Conservation (phyloP, 2,329 filamentous ascomycete species). For the Colletotrichum incanum region DNA sequence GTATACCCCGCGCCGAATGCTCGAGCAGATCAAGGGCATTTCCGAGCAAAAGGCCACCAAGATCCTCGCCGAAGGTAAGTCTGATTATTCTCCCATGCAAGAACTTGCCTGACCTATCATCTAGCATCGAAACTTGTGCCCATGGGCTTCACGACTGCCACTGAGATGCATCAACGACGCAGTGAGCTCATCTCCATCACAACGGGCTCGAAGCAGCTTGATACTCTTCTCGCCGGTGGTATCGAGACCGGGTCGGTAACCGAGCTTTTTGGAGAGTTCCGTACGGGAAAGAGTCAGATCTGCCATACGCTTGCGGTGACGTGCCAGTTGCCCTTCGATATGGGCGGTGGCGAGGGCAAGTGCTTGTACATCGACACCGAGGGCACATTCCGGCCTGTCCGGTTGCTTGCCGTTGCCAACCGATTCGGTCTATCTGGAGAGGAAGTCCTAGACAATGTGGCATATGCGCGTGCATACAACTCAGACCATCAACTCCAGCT, state of each 20-base stretch:
- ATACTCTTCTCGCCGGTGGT: slow-evolving; percentile 93
- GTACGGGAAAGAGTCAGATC: slow-evolving; percentile 98
- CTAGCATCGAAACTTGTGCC: slow-evolving; percentile 94
- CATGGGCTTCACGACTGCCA: slow-evolving; percentile 99
- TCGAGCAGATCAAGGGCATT: slow-evolving; percentile 98
- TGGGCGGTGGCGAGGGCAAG: slow-evolving; percentile 98
- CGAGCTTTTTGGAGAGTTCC: slow-evolving; percentile 97
- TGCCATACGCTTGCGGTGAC: slow-evolving; percentile 99
- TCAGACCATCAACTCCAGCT: slow-evolving; percentile 97
- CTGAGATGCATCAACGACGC: slow-evolving; percentile 97
- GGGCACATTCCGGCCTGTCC: slow-evolving; percentile 94
- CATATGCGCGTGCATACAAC: slow-evolving; percentile 98
- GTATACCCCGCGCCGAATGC: slow-evolving; percentile 85
- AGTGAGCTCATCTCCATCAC: slow-evolving; percentile 98
- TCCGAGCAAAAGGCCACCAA: slow-evolving; percentile 97
- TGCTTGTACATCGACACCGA: slow-evolving; percentile 99
- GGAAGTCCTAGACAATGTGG: slow-evolving; percentile 98
- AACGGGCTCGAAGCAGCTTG: slow-evolving; percentile 96
- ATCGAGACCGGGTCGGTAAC: slow-evolving; percentile 98
- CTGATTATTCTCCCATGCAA: slow-evolving; percentile 41
- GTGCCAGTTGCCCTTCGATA: slow-evolving; percentile 97
- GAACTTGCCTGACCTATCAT: neutral
- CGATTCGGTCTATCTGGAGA: slow-evolving; percentile 95
- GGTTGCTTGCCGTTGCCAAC: slow-evolving; percentile 91
- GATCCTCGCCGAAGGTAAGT: slow-evolving; percentile 86